Percentiles rank a stretch among this genome's conserved stretches.
Conservation (phyloP, 2,329 filamentous ascomycete species). For the Ceratocystiopsis sp. region DNA sequence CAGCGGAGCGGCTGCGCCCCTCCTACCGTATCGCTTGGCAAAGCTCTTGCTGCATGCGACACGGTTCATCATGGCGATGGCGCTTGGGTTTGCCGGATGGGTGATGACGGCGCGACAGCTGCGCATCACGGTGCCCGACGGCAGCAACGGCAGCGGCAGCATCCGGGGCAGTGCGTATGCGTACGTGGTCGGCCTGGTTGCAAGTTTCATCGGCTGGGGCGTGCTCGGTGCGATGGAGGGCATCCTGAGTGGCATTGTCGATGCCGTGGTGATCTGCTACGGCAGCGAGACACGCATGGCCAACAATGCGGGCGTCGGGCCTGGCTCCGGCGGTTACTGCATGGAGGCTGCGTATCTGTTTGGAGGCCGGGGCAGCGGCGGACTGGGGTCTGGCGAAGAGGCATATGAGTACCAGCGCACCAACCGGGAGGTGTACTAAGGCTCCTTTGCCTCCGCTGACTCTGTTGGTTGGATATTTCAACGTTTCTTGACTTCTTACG, state of each 20-base stretch:
- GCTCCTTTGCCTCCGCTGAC: not conserved
- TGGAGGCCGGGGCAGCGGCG: constrained; percentile 34
- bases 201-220: constrained; percentile 88
- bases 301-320: constrained; percentile 16
- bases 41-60: constrained; percentile 86
- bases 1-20: constrained; percentile 24
- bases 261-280: constrained; percentile 85
- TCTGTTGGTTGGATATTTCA: no score
- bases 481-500: no score
- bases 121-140: constrained; percentile 37
- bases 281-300: constrained; percentile 66
- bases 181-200: constrained; percentile 83
- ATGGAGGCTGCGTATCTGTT: constrained; percentile 82
- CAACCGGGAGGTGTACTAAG: constrained; percentile 7
- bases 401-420: constrained; percentile 5
- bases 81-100: constrained; percentile 90
- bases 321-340: constrained; percentile 60
- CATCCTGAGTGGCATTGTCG: constrained; percentile 70
- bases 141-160: constrained; percentile 19
- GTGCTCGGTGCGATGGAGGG: constrained; percentile 83
- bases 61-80: constrained; percentile 77
- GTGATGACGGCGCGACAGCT: constrained; percentile 77
- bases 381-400: not conserved
- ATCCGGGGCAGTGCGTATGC: constrained; percentile 76
- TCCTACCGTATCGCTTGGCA: constrained; percentile 79